Percentiles rank a stretch among this genome's conserved stretches.
Conservation (phyloP, 495 filamentous ascomycete species). For the Aspergillus biplanus region DNA sequence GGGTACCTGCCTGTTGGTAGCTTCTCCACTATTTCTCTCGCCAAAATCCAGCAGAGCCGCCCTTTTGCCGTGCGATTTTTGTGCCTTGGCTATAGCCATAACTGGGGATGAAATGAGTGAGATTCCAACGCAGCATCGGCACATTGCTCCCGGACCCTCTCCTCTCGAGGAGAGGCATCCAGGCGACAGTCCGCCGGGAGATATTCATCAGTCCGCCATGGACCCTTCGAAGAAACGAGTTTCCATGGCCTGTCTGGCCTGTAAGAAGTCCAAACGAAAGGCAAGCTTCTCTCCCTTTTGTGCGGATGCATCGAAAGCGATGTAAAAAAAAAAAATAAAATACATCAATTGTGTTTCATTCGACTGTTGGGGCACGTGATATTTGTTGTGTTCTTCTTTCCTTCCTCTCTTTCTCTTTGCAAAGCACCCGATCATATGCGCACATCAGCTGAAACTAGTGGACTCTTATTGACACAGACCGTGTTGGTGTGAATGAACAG, state of each 20-base stretch:
- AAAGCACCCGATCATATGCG: neutral
- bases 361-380: neutral
- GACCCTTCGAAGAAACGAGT: constrained; percentile 46
- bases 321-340: neutral
- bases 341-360: neutral
- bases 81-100: neutral
- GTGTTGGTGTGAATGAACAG: constrained; percentile 21
- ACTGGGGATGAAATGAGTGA: constrained; percentile 28
- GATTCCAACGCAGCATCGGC: constrained; percentile 25
- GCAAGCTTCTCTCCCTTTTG: constrained; percentile 21
- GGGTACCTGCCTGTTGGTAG: neutral
- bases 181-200: constrained; percentile 23
- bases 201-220: constrained; percentile 19
- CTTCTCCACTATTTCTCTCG: no score
- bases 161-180: constrained; percentile 27
- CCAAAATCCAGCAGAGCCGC: no score
- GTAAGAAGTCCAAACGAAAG: constrained; percentile 55
- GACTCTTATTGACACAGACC: constrained; percentile 6
- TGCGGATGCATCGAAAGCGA: neutral
- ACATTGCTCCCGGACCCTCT: constrained; percentile 35
- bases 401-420: neutral
- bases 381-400: neutral
- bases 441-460: neutral
- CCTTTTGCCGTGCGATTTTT: no score
- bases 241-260: constrained; percentile 51